Evolutionary conservation across 1,139 yeast species (phyloP), one percentile per base, ranked within the genome.

Genomic region (Pichia sp.): DNA sequence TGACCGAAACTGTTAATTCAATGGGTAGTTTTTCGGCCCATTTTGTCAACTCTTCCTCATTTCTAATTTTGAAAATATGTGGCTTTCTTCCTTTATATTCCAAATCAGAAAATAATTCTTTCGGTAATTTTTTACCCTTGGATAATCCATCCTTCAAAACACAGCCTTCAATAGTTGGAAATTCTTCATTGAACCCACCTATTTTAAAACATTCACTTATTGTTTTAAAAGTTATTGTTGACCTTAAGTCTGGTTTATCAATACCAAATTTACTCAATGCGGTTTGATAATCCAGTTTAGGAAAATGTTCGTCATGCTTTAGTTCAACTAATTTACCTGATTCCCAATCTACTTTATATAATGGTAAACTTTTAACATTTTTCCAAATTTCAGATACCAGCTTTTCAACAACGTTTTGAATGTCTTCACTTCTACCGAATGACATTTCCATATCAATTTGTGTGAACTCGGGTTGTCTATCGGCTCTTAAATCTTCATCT

Each of bases 381-480:
- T 67, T 67, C 91, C 96, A 89, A 0, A 83, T 74, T 1, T 65
- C 65, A 19, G 68, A 67, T 0, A 89, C 76, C 0, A 87, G 65
- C 30, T 73, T 72, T 60, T 86, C 87, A 2, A 91, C 81, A 0
- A 83, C 84, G 0, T 65, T 53, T 63, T 80, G 82, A 8, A 93
- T 95, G 57, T 87, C 88, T 14, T 75, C 72, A 45, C 80, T 80
- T 58, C 75, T 76, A 1, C 93, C 83, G 71, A 83, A 95, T 41
- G 95, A 80, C 95, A 93, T 86, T 67, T 95, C 99, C 70, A 95
- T 63, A 73, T 93, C 99, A 19, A 95, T 73, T 68, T 93, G 99
- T 0, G 99, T 93, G 64, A 93, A 95, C 66, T 95, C 99, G 0
- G 98, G 98, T 69, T 93, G 99, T 67, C 99, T 79, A 67, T 93